Conservation (phyloP, 306 rosid species). For the Macrotyloma uniflorum region DNA sequence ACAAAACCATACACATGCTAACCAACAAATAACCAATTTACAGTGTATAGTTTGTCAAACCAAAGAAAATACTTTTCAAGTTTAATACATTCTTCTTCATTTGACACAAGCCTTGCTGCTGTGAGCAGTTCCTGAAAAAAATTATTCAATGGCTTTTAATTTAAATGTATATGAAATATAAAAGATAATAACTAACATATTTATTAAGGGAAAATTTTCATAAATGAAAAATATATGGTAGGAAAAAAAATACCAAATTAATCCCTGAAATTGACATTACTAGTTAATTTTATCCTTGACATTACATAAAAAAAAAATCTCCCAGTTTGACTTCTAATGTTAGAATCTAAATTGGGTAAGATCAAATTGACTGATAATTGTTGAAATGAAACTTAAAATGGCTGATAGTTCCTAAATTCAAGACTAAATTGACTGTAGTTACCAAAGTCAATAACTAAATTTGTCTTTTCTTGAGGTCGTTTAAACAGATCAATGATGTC, state of each 20-base stretch:
- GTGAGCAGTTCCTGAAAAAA: slow-evolving; percentile 35
- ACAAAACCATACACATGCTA: slow-evolving; percentile 32
- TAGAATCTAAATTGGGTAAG: background rate
- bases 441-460: background rate
- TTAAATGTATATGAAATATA: background rate
- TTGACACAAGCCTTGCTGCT: slow-evolving; percentile 24
- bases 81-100: slow-evolving; percentile 27
- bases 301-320: background rate
- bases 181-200: background rate
- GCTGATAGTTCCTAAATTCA: background rate
- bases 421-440: background rate
- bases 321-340: background rate
- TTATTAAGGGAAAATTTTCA: background rate
- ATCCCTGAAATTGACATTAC: background rate
- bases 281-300: background rate
- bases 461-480: background rate
- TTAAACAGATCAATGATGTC: background rate
- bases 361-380: background rate
- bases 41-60: slow-evolving; percentile 26
- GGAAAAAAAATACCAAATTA: background rate
- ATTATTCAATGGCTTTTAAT: background rate
- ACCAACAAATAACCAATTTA: slow-evolving; percentile 37
- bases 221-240: background rate
- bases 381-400: background rate
- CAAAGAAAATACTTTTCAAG: slow-evolving; percentile 25